These are phyloP conservation scores for Malus hybrid DNA, from an alignment of 331 rosid species.

Conservation along the genomic window DNA sequence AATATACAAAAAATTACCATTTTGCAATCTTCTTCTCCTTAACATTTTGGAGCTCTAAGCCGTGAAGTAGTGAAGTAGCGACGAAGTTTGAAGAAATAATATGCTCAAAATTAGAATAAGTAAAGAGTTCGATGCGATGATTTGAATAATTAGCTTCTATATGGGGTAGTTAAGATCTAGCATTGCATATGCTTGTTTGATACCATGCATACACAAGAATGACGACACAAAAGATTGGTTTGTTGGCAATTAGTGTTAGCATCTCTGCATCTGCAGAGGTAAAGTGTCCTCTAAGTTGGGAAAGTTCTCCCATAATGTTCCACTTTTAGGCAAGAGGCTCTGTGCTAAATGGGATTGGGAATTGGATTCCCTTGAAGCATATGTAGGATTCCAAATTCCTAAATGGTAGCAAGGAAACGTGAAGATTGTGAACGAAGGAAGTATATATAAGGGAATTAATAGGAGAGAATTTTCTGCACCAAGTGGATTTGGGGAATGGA, in stretches of 20 bases:
- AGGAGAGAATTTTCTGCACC: background rate
- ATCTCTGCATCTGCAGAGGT: no score
- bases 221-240: background rate
- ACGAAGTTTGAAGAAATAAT: no score
- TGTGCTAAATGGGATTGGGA: constrained; percentile 16
- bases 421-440: no score
- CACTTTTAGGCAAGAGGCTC: background rate
- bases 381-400: background rate
- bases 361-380: constrained; percentile 29
- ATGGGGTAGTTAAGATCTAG: background rate
- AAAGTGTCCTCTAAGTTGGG: background rate
- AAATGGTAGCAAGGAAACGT: no score
- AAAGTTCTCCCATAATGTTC: background rate
- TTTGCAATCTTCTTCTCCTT: no score
- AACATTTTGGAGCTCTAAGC: no score
- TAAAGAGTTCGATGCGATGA: background rate
- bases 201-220: background rate
- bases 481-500: background rate
- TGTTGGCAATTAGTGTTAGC: background rate
- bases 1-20: no score
- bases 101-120: no score
- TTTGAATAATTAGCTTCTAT: background rate
- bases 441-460: no score
- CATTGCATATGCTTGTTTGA: constrained; percentile 12
- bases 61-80: no score